A percentile compares a stretch with the other conserved stretches of the same genome.
Evolutionary conservation across 108 stramenopile species (phyloP).

Genomic region (Cyclotella kingstonii): DNA sequence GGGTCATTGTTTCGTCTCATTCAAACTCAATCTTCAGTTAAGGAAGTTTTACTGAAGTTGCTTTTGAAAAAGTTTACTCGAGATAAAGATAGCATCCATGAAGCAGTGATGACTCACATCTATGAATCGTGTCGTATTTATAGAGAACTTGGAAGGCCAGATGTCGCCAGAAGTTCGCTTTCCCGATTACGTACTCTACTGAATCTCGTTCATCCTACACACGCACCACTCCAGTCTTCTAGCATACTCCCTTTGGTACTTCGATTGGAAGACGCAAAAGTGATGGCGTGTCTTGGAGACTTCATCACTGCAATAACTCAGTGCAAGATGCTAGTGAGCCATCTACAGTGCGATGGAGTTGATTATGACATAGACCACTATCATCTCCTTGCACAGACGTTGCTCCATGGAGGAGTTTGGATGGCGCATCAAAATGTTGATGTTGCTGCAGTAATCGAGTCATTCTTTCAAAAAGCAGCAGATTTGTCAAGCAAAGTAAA

Average conservation of each 20-base stretch:
- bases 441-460: slow-evolving; percentile 53
- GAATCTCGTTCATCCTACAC: slow-evolving; percentile 19
- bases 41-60: slow-evolving; percentile 31
- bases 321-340: slow-evolving; percentile 53
- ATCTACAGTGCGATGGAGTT: slow-evolving; percentile 26
- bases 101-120: slow-evolving; percentile 45
- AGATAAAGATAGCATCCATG: slow-evolving; percentile 7
- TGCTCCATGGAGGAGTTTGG: slow-evolving; percentile 65
- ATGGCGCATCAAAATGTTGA: slow-evolving; percentile 76
- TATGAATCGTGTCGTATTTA: slow-evolving; percentile 45
- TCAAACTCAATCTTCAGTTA: slow-evolving; percentile 26
- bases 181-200: slow-evolving; percentile 33
- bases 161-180: slow-evolving; percentile 38
- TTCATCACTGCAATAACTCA: slow-evolving; percentile 59
- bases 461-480: slow-evolving; percentile 64
- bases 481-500: slow-evolving; percentile 33
- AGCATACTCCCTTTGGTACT: slow-evolving; percentile 34
- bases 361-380: slow-evolving; percentile 15
- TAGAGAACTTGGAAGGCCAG: slow-evolving; percentile 38
- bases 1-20: slow-evolving; percentile 15
- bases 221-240: background rate
- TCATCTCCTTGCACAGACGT: slow-evolving; percentile 46
- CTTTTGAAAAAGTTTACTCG: slow-evolving; percentile 8
- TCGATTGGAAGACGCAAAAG: slow-evolving; percentile 73
- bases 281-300: slow-evolving; percentile 54